Evolutionary conservation across 2,329 filamentous ascomycete genomes (phyloP).

Genomic region (Chrysosporium queenslandicum): DNA sequence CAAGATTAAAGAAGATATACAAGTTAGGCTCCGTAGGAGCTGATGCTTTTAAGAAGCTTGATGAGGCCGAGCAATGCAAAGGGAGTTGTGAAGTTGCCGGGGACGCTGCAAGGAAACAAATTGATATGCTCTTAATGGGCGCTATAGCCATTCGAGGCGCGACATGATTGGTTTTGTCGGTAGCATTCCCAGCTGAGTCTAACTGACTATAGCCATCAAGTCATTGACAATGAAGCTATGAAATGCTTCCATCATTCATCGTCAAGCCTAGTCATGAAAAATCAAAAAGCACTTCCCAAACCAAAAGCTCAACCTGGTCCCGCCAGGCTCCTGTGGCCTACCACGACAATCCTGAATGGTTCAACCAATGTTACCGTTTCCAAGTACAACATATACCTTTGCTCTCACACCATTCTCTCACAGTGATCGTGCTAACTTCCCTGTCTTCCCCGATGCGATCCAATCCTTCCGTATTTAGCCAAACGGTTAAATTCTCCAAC

Average conservation of each 20-base stretch:
- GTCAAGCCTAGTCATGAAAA: background rate
- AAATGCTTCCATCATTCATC: background rate
- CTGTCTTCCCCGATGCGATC: constrained; percentile 54
- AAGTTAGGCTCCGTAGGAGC: constrained; percentile 59
- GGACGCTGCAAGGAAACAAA: constrained; percentile 34
- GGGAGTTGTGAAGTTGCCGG: constrained; percentile 17
- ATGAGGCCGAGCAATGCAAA: constrained; percentile 20
- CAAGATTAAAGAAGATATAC: constrained; percentile 72
- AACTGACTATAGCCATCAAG: no score
- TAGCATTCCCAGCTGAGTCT: no score
- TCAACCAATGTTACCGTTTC: constrained; percentile 37
- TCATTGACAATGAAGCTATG: no score
- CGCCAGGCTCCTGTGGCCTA: background rate
- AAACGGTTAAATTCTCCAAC: constrained; percentile 71
- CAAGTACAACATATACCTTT: constrained; percentile 77
- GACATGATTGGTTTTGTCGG: no score
- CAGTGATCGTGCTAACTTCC: constrained; percentile 53
- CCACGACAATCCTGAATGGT: background rate
- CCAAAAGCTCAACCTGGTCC: background rate
- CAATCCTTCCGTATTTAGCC: constrained; percentile 67
- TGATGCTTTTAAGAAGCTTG: constrained; percentile 21
- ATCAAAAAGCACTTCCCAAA: background rate
- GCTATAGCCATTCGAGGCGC: constrained; percentile 66
- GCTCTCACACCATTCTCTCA: constrained; percentile 83
- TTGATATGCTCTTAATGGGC: constrained; percentile 61